These are phyloP conservation scores for Polychytrium aggregatum DNA, from an alignment of 192 early-diverging fungal species.

Conservation along the genomic window DNA sequence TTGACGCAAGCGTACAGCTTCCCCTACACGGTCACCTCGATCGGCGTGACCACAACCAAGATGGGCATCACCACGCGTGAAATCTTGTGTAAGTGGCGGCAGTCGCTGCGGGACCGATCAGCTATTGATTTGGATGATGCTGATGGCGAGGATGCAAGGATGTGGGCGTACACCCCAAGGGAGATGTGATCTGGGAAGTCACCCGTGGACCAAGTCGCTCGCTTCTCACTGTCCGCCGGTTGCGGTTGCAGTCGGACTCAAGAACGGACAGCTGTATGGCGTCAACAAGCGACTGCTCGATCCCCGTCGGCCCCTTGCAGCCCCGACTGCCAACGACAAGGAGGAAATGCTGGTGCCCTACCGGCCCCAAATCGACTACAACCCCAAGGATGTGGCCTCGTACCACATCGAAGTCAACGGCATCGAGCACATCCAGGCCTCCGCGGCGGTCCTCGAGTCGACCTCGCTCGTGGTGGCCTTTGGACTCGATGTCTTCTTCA, in stretches of 20 bases:
- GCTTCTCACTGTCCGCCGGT: constrained; percentile 2
- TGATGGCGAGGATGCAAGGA: too few relatives aligned
- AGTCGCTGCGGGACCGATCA: too few relatives aligned
- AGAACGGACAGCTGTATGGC: constrained; percentile 46
- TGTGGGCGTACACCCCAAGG: too few relatives aligned
- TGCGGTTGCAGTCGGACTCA: constrained; percentile 35
- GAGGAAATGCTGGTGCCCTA: constrained; percentile 82
- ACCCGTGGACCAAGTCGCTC: too few relatives aligned
- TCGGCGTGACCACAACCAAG: constrained; percentile 75
- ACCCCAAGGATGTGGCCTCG: constrained; percentile 63
- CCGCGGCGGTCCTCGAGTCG: constrained; percentile 80
- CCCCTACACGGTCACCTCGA: constrained; percentile 58
- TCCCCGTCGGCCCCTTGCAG: constrained; percentile 58
- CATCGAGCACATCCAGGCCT: constrained; percentile 53
- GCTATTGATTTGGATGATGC: too few relatives aligned
- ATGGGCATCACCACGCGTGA: constrained; percentile 81
- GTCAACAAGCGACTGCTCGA: constrained; percentile 68
- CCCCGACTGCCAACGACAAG: constrained; percentile 68
- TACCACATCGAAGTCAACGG: constrained; percentile 57
- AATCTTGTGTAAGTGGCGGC: constrained; percentile 56
- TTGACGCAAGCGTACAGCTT: constrained; percentile 63
- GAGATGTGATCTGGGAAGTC: too few relatives aligned
- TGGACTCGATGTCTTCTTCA: constrained; percentile 87
- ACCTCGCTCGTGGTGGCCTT: constrained; percentile 81
- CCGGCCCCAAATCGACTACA: constrained; percentile 53